Percentiles rank a stretch among this genome's conserved stretches.
Conservation (phyloP, 192 early-diverging fungal species). For the Helicostylum pulchrum region DNA sequence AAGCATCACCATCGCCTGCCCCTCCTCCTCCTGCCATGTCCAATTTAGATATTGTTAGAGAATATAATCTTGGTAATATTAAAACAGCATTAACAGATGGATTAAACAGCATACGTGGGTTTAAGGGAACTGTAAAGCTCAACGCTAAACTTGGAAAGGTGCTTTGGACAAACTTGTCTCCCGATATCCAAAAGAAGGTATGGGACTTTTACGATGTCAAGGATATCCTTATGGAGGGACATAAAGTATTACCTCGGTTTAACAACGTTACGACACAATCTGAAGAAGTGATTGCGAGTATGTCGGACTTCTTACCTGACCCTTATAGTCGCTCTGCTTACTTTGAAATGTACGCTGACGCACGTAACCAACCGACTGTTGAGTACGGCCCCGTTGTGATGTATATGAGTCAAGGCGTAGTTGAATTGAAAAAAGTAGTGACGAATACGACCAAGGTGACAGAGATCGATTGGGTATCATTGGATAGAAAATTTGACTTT, state of each 20-base stretch:
- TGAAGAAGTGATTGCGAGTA: slow-evolving; percentile 13
- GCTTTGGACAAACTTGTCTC: slow-evolving; percentile 30
- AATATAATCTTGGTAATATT: slow-evolving; percentile 37
- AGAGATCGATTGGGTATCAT: slow-evolving; percentile 34
- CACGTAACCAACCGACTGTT: slow-evolving; percentile 35
- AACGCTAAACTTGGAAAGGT: slow-evolving; percentile 42
- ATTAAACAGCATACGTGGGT: slow-evolving; percentile 26
- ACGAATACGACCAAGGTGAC: slow-evolving; percentile 14
- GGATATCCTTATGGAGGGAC: slow-evolving; percentile 33
- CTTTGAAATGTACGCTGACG: slow-evolving; percentile 40
- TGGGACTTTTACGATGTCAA: slow-evolving; percentile 40
- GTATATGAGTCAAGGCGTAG: slow-evolving; percentile 30
- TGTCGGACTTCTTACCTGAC: slow-evolving; percentile 14
- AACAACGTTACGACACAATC: slow-evolving; percentile 27
- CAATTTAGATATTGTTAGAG: slow-evolving; percentile 2
- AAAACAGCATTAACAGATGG: slow-evolving; percentile 23
- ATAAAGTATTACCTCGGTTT: slow-evolving; percentile 26
- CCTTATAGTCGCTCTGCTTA: slow-evolving; percentile 9
- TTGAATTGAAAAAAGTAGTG: slow-evolving; percentile 39
- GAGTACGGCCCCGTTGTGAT: slow-evolving; percentile 30
- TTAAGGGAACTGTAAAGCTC: slow-evolving; percentile 35
- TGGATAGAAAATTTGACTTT: slow-evolving; percentile 44
- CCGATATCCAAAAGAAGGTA: slow-evolving; percentile 14
- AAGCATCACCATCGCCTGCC: not conserved
- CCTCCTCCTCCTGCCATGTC: not conserved